Evolutionary conservation across 2,329 filamentous ascomycete genomes (phyloP), one percentile per base, ranked within the genome.

Genomic region (Paracoccidioides brasiliensis): DNA sequence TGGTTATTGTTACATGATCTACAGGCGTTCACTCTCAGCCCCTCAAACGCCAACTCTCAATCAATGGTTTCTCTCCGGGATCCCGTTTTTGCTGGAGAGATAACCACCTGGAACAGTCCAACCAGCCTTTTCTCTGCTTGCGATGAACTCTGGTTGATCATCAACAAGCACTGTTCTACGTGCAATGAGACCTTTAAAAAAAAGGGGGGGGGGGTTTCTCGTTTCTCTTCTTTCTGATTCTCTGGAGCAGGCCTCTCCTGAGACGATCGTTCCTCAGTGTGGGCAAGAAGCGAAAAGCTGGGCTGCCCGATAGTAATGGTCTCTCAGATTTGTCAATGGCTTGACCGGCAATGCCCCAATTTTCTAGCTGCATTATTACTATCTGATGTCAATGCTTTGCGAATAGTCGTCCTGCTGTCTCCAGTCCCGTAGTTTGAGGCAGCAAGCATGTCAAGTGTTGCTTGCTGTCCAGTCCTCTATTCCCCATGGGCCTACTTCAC

Each of bases 1-100:
- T 15, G 10, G 48, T 28, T 15, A 52, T 52, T 22, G 49, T 52
- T 52, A 28, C 49, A 42, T 38, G 49, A 52, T 52, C 49, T 41
- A 33, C 49, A 22, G 15, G 22, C 37, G n/a, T 14, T 28, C 15
- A 3, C 35, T 8, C 7, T 50, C 48, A 6, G 40, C 45, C 8
- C 32, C 15, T 40, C 33, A n/a, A 14, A 35, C 48, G n/a, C 15
- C n/a, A 28, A 33, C 43, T 33, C 15, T 30, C 22, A 40, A 52
- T 30, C 22, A 40, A 52, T 52, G n/a, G 8, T 42, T 10, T 41
- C 12, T 12, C 22, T 30, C 49, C 37, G 49, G 22, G 37, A 41
- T n/a, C 10, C 49, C 37, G 32, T 10, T 33, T 41, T 46, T 52
- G 1, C 38, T 32, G 10, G 22, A 40, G 37, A 15, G n/a, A 41